phyloP scores from a whole-genome alignment of 371 early-diverging fungal genomes.

The Rhizopus delemar region DNA sequence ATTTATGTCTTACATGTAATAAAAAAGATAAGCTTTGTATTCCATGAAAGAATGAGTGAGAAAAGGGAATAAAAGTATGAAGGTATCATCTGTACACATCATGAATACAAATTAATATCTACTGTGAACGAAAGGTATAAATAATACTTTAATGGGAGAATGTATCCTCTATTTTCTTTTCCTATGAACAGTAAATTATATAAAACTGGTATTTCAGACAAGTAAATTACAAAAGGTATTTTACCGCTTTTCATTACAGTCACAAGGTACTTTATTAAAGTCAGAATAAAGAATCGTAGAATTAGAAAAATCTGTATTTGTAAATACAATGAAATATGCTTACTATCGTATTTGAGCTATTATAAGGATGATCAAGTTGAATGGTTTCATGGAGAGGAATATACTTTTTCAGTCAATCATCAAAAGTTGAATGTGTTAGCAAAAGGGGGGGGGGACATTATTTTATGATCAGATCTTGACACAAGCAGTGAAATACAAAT shows the following conservation, averaged over 20 bases:
- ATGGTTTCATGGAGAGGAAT: constrained; percentile 58
- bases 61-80: no score
- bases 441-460: constrained; percentile 55
- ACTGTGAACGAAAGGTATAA: no score
- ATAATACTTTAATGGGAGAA: no score
- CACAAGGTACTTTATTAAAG: constrained; percentile 61
- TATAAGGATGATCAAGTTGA: constrained; percentile 58
- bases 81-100: no score
- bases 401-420: constrained; percentile 48
- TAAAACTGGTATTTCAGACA: no score
- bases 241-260: constrained; percentile 54
- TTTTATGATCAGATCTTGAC: constrained; percentile 43
- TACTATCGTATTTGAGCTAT: constrained; percentile 18
- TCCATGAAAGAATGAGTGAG: no score
- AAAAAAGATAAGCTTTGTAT: no score
- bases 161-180: no score
- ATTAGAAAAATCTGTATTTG: constrained; percentile 54
- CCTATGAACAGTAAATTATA: no score
- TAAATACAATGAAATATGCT: constrained; percentile 19
- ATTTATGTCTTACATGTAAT: no score
- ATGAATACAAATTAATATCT: no score
- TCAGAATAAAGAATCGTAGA: constrained; percentile 56
- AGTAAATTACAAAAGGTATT: constrained; percentile 28
- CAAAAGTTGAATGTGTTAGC: constrained; percentile 51
- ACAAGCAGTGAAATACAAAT: constrained; percentile 25